Conservation (phyloP, 148 eudicot genomes). For the Mesembryanthemum crystallinum region DNA sequence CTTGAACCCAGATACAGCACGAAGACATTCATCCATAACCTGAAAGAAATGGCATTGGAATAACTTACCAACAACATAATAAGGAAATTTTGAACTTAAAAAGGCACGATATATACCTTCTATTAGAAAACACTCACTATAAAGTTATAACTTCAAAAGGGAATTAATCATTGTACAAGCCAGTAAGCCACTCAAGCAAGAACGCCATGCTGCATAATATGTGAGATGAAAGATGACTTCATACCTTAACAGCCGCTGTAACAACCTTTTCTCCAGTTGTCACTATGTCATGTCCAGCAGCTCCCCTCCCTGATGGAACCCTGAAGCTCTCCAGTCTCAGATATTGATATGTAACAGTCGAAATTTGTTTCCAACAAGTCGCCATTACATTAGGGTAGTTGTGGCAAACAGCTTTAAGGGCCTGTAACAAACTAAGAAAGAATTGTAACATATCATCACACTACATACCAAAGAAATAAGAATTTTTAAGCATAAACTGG, state of each 20-base stretch:
- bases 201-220: not conserved
- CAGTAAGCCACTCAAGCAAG: not conserved
- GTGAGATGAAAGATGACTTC: not conserved
- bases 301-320: slow-evolving; percentile 38
- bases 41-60: slow-evolving; percentile 30
- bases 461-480: not conserved
- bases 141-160: not conserved
- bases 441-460: slow-evolving; percentile 21
- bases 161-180: not conserved
- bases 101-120: not conserved
- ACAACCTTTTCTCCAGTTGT: slow-evolving; percentile 58
- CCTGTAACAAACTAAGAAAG: slow-evolving; percentile 50
- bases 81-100: not conserved
- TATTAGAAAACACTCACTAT: not conserved
- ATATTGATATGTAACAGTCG: slow-evolving; percentile 40
- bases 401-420: slow-evolving; percentile 91
- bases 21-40: slow-evolving; percentile 94
- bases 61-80: not conserved
- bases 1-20: slow-evolving; percentile 94
- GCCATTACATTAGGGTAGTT: slow-evolving; percentile 72
- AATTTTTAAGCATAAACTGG: not conserved
- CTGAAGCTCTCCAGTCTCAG: slow-evolving; percentile 40
- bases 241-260: slow-evolving; percentile 78
- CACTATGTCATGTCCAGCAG: slow-evolving; percentile 40
- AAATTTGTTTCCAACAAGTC: slow-evolving; percentile 71